phyloP scores from a whole-genome alignment of 805 yeast genomes.

The Vanderwaltozyma polyspora region DNA sequence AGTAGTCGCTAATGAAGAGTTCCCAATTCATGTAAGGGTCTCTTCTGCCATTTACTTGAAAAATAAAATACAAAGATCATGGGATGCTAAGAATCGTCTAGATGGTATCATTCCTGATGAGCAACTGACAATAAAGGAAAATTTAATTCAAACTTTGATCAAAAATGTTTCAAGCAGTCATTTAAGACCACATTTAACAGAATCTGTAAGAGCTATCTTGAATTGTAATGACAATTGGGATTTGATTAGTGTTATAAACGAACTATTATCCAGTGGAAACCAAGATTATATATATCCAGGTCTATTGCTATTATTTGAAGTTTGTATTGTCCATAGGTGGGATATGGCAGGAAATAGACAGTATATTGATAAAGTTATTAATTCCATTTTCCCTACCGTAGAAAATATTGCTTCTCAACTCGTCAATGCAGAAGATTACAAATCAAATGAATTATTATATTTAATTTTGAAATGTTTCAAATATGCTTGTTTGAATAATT shows the following conservation, averaged over 20 bases:
- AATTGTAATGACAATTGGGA: slow-evolving; percentile 33
- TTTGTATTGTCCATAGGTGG: slow-evolving; percentile 46
- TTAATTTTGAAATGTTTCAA: slow-evolving; percentile 56
- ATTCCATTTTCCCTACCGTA: slow-evolving; percentile 44
- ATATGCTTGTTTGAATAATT: slow-evolving; percentile 45
- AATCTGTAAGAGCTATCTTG: slow-evolving; percentile 45
- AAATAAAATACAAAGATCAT: slow-evolving; percentile 44
- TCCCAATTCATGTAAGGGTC: slow-evolving; percentile 35
- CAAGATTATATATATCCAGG: slow-evolving; percentile 40
- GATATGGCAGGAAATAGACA: slow-evolving; percentile 36
- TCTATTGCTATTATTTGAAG: slow-evolving; percentile 43
- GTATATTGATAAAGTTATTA: slow-evolving; percentile 38
- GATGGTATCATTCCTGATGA: slow-evolving; percentile 35
- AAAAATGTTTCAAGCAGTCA: slow-evolving; percentile 30
- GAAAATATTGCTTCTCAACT: slow-evolving; percentile 38
- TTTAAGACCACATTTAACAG: slow-evolving; percentile 45
- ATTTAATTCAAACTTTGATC: slow-evolving; percentile 43
- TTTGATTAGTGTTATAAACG: slow-evolving; percentile 24
- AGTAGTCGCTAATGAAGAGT: slow-evolving; percentile 35
- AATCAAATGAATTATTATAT: slow-evolving; percentile 40
- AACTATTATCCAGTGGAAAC: slow-evolving; percentile 29
- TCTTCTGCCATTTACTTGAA: slow-evolving; percentile 63
- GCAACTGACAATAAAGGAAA: slow-evolving; percentile 43
- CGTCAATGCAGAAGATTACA: slow-evolving; percentile 24
- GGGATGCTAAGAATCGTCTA: slow-evolving; percentile 31